phyloP scores from a whole-genome alignment of 2,329 filamentous ascomycete genomes.

The Curvularia hawaiiensis region DNA sequence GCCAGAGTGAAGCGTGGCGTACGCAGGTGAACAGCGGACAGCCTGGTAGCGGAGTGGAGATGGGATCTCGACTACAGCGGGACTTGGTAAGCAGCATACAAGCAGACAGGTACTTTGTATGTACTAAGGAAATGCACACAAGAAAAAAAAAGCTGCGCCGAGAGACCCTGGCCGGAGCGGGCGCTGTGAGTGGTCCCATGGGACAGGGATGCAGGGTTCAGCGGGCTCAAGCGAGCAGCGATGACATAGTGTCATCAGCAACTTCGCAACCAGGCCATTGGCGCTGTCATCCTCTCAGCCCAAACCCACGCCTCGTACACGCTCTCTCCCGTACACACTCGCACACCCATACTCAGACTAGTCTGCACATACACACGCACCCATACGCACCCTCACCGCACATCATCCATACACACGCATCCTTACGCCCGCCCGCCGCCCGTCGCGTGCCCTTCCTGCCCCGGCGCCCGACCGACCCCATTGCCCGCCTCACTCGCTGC shows the following conservation, averaged over 20 bases:
- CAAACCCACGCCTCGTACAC: not conserved
- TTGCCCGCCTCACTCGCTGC: constrained; percentile 18
- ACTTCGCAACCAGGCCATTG: constrained; percentile 10
- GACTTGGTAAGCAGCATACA: too few species aligned
- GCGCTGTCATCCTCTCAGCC: constrained; percentile 5
- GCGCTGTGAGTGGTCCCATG: not conserved
- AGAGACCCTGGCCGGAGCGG: not conserved
- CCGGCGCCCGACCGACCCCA: constrained; percentile 1
- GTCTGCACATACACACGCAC: not conserved
- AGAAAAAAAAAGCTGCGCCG: not conserved
- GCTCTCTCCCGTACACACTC: not conserved
- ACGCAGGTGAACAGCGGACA: not conserved
- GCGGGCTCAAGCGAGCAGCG: constrained; percentile 18
- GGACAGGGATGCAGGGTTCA: constrained; percentile 5
- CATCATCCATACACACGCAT: not conserved
- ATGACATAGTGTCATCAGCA: constrained; percentile 18
- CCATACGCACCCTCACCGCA: not conserved
- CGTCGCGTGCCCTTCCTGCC: not conserved
- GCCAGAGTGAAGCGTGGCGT: constrained; percentile 9
- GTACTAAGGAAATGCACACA: not conserved
- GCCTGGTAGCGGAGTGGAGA: not conserved
- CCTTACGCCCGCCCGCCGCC: not conserved
- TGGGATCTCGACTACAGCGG: not conserved
- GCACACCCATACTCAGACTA: not conserved
- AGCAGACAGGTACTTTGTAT: not conserved